Evolutionary conservation across 1,284 basidiomycete genomes (phyloP).

Genomic region (Ustilago shanxiensis): DNA sequence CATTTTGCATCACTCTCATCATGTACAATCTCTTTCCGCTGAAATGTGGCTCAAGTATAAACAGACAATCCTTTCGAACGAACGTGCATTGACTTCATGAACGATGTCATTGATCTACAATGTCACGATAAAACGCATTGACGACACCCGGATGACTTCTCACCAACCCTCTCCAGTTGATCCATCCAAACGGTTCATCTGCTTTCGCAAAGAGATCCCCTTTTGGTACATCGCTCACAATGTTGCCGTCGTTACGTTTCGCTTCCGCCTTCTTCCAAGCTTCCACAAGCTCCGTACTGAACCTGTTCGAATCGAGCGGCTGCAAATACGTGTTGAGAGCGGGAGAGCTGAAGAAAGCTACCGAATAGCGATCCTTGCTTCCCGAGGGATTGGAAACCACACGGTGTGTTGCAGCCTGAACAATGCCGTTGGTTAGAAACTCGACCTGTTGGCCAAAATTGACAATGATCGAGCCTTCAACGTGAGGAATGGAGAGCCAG

Average conservation of each 20-base stretch:
- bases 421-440: constrained; percentile 48
- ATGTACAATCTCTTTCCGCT: too few species aligned
- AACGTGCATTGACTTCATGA: too few species aligned
- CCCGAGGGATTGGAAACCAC: constrained; percentile 39
- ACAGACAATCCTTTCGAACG: too few species aligned
- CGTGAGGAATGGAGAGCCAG: constrained; percentile 58
- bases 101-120: constrained; percentile 10
- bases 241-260: constrained; percentile 19
- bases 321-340: constrained; percentile 46
- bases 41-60: too few species aligned
- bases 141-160: constrained; percentile 53
- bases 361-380: constrained; percentile 22
- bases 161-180: constrained; percentile 59
- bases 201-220: constrained; percentile 50
- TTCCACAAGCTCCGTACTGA: constrained; percentile 36
- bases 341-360: constrained; percentile 61
- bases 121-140: constrained; percentile 35
- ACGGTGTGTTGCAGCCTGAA: constrained; percentile 62
- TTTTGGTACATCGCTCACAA: constrained; percentile 50
- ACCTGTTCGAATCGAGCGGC: constrained; percentile 25
- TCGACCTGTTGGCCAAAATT: constrained; percentile 67
- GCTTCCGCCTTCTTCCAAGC: constrained; percentile 36
- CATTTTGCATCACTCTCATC: too few species aligned
- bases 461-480: constrained; percentile 48
- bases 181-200: constrained; percentile 52